Evolutionary conservation across 2,329 filamentous ascomycete species (phyloP).

Genomic region (Fusarium pilosicola): DNA sequence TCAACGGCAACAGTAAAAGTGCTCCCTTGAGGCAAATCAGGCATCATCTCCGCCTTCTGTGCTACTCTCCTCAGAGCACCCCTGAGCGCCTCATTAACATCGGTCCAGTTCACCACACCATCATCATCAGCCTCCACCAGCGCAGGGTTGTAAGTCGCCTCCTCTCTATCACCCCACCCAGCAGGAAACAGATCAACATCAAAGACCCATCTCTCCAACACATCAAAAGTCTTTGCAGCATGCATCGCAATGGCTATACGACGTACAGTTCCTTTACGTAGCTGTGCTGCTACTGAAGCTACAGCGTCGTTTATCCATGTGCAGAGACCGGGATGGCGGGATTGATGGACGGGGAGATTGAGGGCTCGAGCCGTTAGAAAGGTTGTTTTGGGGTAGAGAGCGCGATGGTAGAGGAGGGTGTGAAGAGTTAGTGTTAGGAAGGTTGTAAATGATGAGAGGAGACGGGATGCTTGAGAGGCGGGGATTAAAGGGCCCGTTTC

Average conservation of each 20-base stretch:
- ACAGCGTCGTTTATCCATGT: conserved; percentile 86
- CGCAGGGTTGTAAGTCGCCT: conserved; percentile 41
- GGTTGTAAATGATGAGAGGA: conserved; percentile 76
- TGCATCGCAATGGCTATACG: conserved; percentile 62
- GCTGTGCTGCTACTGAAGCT: conserved; percentile 74
- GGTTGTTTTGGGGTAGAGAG: conserved; percentile 79
- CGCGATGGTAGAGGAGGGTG: conserved; percentile 84
- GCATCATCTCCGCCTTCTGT: conserved; percentile 66
- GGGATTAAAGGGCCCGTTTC: conserved; percentile 43
- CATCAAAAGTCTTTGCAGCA: conserved; percentile 49
- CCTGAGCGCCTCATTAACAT: conserved; percentile 78
- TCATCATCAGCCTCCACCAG: conserved; percentile 25
- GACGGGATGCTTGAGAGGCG: conserved; percentile 50
- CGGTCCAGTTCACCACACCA: conserved; percentile 58
- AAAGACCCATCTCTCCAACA: conserved; percentile 72
- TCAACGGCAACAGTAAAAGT: conserved; percentile 83
- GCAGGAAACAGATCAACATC: conserved; percentile 64
- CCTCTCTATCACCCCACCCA: conserved; percentile 38
- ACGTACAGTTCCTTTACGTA: conserved; percentile 65
- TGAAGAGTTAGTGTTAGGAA: conserved; percentile 88
- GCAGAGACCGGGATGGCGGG: conserved; percentile 85
- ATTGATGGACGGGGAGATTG: conserved; percentile 86
- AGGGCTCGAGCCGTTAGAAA: conserved; percentile 85
- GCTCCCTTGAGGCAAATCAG: conserved; percentile 69
- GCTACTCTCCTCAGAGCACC: conserved; percentile 72